Percentiles rank a stretch among this genome's conserved stretches.
Conservation (phyloP, 1,284 basidiomycete species). For the Hemileia vastatrix region DNA sequence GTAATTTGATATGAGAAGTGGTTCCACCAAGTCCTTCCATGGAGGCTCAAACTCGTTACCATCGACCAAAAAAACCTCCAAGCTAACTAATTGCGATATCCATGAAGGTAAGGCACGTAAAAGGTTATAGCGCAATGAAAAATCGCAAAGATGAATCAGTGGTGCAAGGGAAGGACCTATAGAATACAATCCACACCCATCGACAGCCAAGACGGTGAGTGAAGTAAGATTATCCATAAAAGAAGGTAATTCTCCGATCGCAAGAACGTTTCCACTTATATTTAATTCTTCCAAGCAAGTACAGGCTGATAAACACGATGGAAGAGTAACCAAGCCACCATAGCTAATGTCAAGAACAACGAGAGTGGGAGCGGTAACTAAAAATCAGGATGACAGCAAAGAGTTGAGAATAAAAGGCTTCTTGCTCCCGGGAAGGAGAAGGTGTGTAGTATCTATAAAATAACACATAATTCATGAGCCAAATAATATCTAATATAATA, state of each 20-base stretch:
- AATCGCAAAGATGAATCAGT: slow-evolving; percentile 47
- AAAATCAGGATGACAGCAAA: neutral
- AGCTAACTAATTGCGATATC: slow-evolving; percentile 65
- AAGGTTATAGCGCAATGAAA: slow-evolving; percentile 60
- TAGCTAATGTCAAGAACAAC: slow-evolving; percentile 45
- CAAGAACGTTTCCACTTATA: slow-evolving; percentile 77
- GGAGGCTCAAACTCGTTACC: slow-evolving; percentile 86
- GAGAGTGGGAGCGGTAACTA: neutral
- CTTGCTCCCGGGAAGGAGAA: slow-evolving; percentile 6
- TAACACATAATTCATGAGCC: neutral
- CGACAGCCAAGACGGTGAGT: slow-evolving; percentile 77
- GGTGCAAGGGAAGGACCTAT: slow-evolving; percentile 49
- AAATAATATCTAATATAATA: neutral
- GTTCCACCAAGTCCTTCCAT: slow-evolving; percentile 78
- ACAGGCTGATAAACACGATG: slow-evolving; percentile 66
- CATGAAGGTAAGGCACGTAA: slow-evolving; percentile 82
- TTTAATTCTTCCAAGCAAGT: slow-evolving; percentile 82
- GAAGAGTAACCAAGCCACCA: slow-evolving; percentile 71
- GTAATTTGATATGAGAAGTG: slow-evolving; percentile 40
- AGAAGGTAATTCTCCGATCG: slow-evolving; percentile 58
- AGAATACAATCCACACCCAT: slow-evolving; percentile 67
- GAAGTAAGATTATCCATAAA: slow-evolving; percentile 66
- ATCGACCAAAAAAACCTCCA: slow-evolving; percentile 81
- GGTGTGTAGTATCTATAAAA: slow-evolving; percentile 15
- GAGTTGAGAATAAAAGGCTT: slow-evolving; percentile 1